A percentile compares a stretch with the other conserved stretches of the same genome.
phyloP scores from a whole-genome alignment of 73 alveolate species.

The Vitrella brassicaformis region DNA sequence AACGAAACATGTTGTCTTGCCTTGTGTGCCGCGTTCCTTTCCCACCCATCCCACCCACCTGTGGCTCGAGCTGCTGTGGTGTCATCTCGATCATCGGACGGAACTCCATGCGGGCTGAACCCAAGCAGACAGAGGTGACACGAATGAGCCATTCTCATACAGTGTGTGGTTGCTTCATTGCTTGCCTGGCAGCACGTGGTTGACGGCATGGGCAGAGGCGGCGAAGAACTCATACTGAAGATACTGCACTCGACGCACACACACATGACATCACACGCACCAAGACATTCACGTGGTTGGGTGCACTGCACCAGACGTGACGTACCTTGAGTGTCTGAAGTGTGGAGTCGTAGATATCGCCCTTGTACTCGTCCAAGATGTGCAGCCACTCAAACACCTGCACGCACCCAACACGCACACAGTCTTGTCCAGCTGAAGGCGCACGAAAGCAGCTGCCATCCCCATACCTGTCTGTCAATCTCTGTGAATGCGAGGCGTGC shows the following conservation, averaged over 20 bases:
- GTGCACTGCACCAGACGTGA: background rate
- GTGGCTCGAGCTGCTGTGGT: constrained; percentile 31
- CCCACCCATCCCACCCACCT: background rate
- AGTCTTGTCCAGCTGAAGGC: background rate
- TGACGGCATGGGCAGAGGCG: constrained; percentile 25
- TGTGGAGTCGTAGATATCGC: constrained; percentile 31
- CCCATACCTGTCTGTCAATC: constrained; percentile 25
- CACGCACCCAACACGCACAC: background rate
- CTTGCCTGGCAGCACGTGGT: constrained; percentile 15
- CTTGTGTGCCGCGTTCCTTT: background rate
- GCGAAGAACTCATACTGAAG: constrained; percentile 39
- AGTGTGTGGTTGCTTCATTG: background rate
- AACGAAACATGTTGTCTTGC: background rate
- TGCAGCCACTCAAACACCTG: constrained; percentile 24
- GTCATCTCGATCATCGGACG: constrained; percentile 42
- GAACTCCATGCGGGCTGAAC: constrained; percentile 38
- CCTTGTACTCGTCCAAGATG: constrained; percentile 26
- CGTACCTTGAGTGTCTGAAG: constrained; percentile 17
- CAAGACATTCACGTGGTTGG: background rate
- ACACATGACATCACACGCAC: background rate
- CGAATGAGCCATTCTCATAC: no score
- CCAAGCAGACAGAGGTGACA: background rate
- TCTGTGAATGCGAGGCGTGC: constrained; percentile 26
- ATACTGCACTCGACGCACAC: background rate
- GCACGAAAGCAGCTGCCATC: background rate